A percentile compares a stretch with the other conserved stretches of the same genome.
Conservation (phyloP, 2,329 filamentous ascomycete species). For the Aureobasidium subglaciale region DNA sequence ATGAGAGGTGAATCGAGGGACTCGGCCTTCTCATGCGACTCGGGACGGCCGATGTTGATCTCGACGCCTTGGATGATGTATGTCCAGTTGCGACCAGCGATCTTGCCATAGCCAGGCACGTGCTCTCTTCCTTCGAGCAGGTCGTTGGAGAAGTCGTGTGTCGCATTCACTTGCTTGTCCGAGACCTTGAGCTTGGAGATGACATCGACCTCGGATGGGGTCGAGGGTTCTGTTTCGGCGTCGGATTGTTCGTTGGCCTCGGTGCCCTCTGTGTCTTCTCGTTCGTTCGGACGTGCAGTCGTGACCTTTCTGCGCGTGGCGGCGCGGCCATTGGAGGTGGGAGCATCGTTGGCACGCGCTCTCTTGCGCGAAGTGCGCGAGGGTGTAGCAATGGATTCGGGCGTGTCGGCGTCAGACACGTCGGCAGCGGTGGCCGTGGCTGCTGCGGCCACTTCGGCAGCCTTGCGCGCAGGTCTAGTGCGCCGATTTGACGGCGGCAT, state of each 20-base stretch:
- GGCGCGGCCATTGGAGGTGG: conserved; percentile 16
- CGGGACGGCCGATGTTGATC: conserved; percentile 66
- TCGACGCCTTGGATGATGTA: conserved; percentile 72
- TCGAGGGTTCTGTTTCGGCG: conserved; percentile 30
- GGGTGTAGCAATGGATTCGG: conserved; percentile 42
- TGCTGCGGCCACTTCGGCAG: conserved; percentile 15
- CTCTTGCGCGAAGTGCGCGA: conserved; percentile 41
- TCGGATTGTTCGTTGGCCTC: conserved; percentile 33
- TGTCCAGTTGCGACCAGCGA: conserved; percentile 75
- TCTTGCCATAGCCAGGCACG: conserved; percentile 66
- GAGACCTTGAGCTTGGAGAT: conserved; percentile 38
- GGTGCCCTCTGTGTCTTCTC: conserved; percentile 32
- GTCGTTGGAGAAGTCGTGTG: conserved; percentile 49
- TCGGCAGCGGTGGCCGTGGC: conserved; percentile 19
- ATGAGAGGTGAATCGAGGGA: conserved; percentile 18
- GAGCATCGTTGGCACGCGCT: conserved; percentile 29
- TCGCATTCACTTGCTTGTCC: conserved; percentile 47
- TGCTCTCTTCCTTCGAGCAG: conserved; percentile 40
- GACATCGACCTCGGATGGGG: conserved; percentile 37
- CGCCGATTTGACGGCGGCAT: conserved; percentile 18
- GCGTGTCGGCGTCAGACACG: conserved; percentile 35
- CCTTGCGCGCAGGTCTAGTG: conserved; percentile 17
- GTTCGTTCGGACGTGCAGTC: conserved; percentile 25
- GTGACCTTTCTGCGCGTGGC: conserved; percentile 29
- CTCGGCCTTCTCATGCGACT: conserved; percentile 26